A percentile compares a stretch with the other conserved stretches of the same genome.
phyloP scores from a whole-genome alignment of 805 yeast species.

The Kazachstania kunashirensis region DNA sequence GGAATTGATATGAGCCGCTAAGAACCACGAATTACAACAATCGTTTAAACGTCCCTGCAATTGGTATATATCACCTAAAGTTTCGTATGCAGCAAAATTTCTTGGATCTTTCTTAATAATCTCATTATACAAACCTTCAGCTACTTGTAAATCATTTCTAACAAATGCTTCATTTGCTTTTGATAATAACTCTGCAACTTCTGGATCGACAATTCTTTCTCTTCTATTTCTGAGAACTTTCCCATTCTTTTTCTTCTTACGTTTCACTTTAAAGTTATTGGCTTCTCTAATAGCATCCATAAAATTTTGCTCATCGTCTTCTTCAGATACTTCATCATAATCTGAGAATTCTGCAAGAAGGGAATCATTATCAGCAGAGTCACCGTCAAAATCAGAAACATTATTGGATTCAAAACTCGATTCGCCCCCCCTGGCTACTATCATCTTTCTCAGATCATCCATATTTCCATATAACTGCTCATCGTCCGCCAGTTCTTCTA shows the following conservation, averaged over 20 bases:
- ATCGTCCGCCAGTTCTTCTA: no score
- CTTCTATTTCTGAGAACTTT: constrained; percentile 19
- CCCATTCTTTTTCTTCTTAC: constrained; percentile 28
- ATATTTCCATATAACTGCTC: constrained; percentile 25
- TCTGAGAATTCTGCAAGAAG: constrained; percentile 31
- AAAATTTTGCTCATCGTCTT: constrained; percentile 38
- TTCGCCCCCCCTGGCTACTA: constrained; percentile 11
- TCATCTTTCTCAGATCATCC: constrained; percentile 25
- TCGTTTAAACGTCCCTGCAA: constrained; percentile 57
- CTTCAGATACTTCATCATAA: constrained; percentile 31
- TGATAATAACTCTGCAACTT: constrained; percentile 54
- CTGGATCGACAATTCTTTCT: constrained; percentile 52
- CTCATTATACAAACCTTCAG: constrained; percentile 50
- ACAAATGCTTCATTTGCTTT: constrained; percentile 79
- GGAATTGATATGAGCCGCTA: constrained; percentile 70
- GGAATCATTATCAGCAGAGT: constrained; percentile 23
- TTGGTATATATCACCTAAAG: constrained; percentile 75
- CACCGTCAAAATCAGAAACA: constrained; percentile 4
- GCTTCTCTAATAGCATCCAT: constrained; percentile 61
- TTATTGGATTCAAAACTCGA: constrained; percentile 6
- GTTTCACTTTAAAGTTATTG: constrained; percentile 44
- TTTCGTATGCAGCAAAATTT: constrained; percentile 76
- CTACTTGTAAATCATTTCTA: constrained; percentile 46
- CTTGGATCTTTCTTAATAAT: constrained; percentile 71
- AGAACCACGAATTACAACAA: constrained; percentile 71